phyloP scores from a whole-genome alignment of 106 monocot species.

The Alisma plantagoaquatica region DNA sequence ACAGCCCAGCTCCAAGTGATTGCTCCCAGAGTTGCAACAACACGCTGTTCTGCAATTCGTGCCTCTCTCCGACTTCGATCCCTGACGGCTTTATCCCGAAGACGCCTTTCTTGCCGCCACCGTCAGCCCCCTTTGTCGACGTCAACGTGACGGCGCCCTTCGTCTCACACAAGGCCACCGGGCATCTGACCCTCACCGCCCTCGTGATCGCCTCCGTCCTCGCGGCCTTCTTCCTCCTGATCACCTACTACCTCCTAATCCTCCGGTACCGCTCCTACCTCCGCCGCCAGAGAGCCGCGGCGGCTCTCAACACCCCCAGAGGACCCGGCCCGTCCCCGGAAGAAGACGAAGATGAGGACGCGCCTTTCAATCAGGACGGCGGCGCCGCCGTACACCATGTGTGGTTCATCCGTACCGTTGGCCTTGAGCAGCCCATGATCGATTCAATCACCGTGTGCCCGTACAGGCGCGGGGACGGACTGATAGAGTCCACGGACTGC shows the following conservation, averaged over 20 bases:
- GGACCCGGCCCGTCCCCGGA: not conserved
- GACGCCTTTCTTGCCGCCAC: not conserved
- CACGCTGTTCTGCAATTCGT: too few relatives aligned
- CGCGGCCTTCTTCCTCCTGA: constrained; percentile 22
- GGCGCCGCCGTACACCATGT: constrained; percentile 39
- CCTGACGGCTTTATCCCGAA: too few relatives aligned
- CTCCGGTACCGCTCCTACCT: constrained; percentile 12
- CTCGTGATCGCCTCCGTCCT: constrained; percentile 17
- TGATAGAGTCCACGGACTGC: constrained; percentile 45
- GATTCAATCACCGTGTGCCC: constrained; percentile 35
- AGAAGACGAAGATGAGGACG: not conserved
- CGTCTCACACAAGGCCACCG: not conserved
- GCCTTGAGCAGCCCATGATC: constrained; percentile 66
- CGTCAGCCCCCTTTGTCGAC: not conserved
- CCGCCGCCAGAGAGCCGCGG: not conserved
- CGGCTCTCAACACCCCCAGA: too few relatives aligned
- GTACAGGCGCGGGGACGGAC: constrained; percentile 35
- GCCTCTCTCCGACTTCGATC: too few relatives aligned
- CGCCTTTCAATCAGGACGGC: too few relatives aligned
- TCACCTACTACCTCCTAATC: constrained; percentile 14
- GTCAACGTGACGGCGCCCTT: not conserved
- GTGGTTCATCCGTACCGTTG: constrained; percentile 76
- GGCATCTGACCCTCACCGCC: not conserved
- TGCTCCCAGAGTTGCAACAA: too few relatives aligned
- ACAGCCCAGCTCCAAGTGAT: too few relatives aligned